phyloP scores from a whole-genome alignment of 495 filamentous ascomycete species.

The Daldinia loculata region DNA sequence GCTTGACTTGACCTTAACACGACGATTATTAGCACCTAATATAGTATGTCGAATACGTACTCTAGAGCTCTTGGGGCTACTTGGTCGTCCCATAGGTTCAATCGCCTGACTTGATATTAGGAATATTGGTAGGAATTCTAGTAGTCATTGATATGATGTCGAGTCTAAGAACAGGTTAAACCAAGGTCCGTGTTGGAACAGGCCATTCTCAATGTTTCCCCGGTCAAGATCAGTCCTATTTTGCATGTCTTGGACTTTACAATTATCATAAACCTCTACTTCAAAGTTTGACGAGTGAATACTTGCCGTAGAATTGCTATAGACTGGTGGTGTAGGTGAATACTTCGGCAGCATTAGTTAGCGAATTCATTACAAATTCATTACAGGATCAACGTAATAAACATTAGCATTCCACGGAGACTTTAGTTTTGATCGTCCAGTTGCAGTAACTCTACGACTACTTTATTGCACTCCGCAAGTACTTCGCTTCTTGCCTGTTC shows the following conservation, averaged over 20 bases:
- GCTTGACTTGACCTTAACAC: background rate
- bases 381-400: background rate
- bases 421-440: background rate
- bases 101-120: background rate
- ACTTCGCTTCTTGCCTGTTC: background rate
- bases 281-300: too few species aligned
- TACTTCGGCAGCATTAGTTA: too few species aligned
- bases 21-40: background rate
- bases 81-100: background rate
- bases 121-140: background rate
- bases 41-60: background rate
- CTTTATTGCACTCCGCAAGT: background rate
- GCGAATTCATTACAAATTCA: background rate
- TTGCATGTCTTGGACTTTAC: too few species aligned
- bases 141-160: background rate
- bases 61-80: background rate
- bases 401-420: background rate
- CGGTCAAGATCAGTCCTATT: too few species aligned
- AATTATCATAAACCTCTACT: too few species aligned
- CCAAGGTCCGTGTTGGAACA: background rate
- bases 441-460: background rate
- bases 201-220: too few species aligned
- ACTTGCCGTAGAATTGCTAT: background rate
- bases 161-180: background rate
- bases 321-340: too few species aligned